Evolutionary conservation across 2,329 filamentous ascomycete species (phyloP).

Genomic region (Ophiostoma sp.): DNA sequence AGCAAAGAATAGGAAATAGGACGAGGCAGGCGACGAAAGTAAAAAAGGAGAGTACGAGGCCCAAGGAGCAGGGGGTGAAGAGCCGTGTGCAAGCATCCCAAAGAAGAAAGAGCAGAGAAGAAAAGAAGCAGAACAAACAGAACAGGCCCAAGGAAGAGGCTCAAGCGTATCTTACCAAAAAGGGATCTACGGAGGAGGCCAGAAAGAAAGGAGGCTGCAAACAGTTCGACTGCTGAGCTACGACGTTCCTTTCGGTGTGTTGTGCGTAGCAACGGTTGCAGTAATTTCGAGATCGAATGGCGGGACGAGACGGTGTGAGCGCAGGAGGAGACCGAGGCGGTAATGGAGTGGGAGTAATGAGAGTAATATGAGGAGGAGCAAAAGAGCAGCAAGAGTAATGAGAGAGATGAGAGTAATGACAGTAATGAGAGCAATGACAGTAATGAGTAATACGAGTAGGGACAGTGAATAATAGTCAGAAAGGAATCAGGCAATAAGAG

Average conservation of each 20-base stretch:
- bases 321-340: background rate
- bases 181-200: background rate
- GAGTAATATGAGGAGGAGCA: background rate
- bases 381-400: no score
- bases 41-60: background rate
- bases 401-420: background rate
- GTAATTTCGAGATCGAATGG: background rate
- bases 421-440: background rate
- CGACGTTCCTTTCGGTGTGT: constrained; percentile 1
- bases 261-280: background rate
- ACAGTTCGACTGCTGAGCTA: background rate
- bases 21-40: background rate
- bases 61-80: background rate
- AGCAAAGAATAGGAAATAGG: background rate
- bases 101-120: constrained; percentile 1
- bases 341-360: background rate
- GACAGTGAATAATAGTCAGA: background rate
- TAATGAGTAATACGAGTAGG: background rate
- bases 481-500: background rate
- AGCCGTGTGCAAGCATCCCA: background rate
- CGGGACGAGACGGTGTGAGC: background rate
- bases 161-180: constrained; percentile 14
- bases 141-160: background rate
- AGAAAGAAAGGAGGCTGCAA: background rate
- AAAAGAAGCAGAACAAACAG: background rate